Conservation (phyloP, 768 basidiomycete species). For the Tylopilus intermedius region DNA sequence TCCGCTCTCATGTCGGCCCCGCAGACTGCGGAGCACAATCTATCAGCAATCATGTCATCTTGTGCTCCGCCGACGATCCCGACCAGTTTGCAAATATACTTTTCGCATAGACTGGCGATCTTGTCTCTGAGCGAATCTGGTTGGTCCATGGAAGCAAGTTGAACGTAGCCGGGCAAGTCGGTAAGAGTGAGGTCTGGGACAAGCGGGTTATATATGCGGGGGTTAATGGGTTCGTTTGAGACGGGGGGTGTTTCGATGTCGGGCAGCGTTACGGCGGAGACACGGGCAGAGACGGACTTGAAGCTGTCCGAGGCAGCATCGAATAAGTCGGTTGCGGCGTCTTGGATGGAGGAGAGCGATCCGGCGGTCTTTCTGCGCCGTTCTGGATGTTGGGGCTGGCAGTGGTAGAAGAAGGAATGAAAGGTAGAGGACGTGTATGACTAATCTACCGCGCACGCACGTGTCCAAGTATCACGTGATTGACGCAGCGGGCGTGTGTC, state of each 20-base stretch:
- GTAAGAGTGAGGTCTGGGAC: conserved; percentile 97
- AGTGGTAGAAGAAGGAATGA: background rate
- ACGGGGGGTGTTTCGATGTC: conserved; percentile 62
- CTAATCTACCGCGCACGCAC: too few relatives aligned
- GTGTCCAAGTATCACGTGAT: too few relatives aligned
- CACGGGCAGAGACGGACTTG: conserved; percentile 51
- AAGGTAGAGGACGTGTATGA: too few relatives aligned
- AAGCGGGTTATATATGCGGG: conserved; percentile 91
- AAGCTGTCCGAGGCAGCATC: conserved; percentile 69
- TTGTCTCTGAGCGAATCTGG: conserved; percentile 93
- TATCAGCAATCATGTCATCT: conserved; percentile 4
- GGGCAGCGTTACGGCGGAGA: conserved; percentile 58
- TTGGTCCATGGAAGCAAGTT: conserved; percentile 92
- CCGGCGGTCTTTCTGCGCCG: conserved; percentile 62
- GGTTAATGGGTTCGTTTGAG: conserved; percentile 92
- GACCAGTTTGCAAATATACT: conserved; percentile 55
- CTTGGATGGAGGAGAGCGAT: conserved; percentile 63
- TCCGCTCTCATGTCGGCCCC: too few relatives aligned
- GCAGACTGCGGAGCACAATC: too few relatives aligned
- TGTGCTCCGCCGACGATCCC: conserved; percentile 59
- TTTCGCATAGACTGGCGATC: conserved; percentile 83
- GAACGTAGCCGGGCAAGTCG: conserved; percentile 95
- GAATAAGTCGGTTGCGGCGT: conserved; percentile 55
- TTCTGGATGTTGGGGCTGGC: conserved; percentile 40
- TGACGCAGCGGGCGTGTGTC: too few relatives aligned